phyloP scores from a whole-genome alignment of 345 rosid species.

The Sisymbrium irio region DNA sequence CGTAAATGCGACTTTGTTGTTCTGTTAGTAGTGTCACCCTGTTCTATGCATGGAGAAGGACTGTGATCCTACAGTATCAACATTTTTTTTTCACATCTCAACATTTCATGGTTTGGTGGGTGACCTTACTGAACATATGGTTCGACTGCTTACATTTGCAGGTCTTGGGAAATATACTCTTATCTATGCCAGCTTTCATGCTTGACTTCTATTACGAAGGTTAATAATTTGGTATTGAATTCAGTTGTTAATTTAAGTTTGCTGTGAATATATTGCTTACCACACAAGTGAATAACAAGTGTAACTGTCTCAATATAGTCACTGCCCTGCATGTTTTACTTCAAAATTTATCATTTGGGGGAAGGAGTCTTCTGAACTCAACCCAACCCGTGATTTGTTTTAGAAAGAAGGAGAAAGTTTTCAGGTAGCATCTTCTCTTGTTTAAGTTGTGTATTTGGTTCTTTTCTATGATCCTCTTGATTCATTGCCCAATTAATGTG shows the following conservation, averaged over 20 bases:
- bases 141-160: constrained; percentile 34
- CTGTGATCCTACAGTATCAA: constrained; percentile 57
- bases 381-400: constrained; percentile 24
- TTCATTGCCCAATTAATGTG: constrained; percentile 23
- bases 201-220: constrained; percentile 50
- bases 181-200: constrained; percentile 57
- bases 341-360: constrained; percentile 40
- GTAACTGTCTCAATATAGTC: constrained; percentile 60
- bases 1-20: no score
- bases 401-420: constrained; percentile 46
- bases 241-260: constrained; percentile 17
- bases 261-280: constrained; percentile 37
- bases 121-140: constrained; percentile 14
- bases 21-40: no score
- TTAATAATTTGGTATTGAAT: constrained; percentile 60
- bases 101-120: constrained; percentile 15
- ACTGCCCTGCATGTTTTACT: constrained; percentile 53
- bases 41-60: constrained; percentile 56
- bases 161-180: constrained; percentile 64
- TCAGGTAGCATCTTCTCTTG: constrained; percentile 45
- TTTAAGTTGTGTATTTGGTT: constrained; percentile 15
- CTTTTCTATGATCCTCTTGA: constrained; percentile 11
- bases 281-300: constrained; percentile 51
- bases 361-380: constrained; percentile 28
- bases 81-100: background rate